Evolutionary conservation across 768 basidiomycete species (phyloP), one percentile per base, ranked within the genome.

Genomic region (Trametes cinnabarina): DNA sequence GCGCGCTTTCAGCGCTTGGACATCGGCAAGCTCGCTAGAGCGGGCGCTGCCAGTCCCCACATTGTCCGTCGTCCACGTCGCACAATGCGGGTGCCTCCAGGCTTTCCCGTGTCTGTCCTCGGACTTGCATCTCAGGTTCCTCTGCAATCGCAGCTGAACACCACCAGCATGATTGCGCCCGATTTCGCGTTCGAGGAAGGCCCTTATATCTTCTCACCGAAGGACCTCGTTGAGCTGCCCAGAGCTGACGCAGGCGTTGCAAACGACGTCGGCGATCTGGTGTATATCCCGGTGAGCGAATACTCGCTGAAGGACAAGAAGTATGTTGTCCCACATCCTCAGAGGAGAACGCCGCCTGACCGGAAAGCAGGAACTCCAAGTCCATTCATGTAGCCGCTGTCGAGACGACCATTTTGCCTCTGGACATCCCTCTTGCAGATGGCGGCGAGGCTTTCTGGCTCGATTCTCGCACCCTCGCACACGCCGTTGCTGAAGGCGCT

Each of bases 371-470:
- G 69, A 89, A 89, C 63, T 76, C 81, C 71, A 91, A 87, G 67
- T 84, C 82, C 10, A 76, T 92, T 53, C 79, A 79, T 63, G 71
- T 93, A 51, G 77, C 82, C 14, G 77, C 87, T 26, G 74, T 91
- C 54, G 81, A 82, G 51, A 77, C 81, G 2, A 69, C 73, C 17
- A 73, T 74, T 12, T 69, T 77, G 53, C 78, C 84, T 1, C 67
- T 86, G 37, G 75, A 85, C 59, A 76, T 89, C 53, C 76, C 84
- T 75, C 78, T 92, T 35, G 74, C 80, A 22, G 82, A 83, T 47
- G 88, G 83, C 9, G 90, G 90, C 20, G 85, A 90, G 43, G 79
- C 80, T 2, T 92, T 94, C 73, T 94, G 92, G 92, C 77, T 94
- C 12, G 81, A 85, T 49, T 72, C 79, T 2, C 79, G 82, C 42